Evolutionary conservation across 2,329 filamentous ascomycete genomes (phyloP), one percentile per base, ranked within the genome.

Genomic region (Drechslerella dactyloides): DNA sequence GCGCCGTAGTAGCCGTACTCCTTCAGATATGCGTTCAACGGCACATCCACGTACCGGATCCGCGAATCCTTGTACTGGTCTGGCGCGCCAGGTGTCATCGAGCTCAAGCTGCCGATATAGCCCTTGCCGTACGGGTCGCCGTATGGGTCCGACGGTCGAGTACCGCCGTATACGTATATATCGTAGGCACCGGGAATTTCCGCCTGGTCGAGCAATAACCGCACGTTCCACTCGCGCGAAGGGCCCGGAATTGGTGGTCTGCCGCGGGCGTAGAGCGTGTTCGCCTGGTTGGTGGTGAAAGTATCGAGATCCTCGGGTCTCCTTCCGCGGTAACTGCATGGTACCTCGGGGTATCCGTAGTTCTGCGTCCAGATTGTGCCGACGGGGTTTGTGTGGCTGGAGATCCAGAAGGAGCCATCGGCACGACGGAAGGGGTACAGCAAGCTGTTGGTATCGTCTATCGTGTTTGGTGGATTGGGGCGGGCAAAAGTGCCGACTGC

Each of bases 181-280:
- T 68, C 37, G 46, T 66, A 69, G 46, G 56, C 57, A n/a, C 73
- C 74, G 19, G 52, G 10, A 35, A 76, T 63, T 42, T 76, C 75
- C 17, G 69, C 62, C 48, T 73, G 65, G 35, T 76, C 75, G 51
- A 73, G 69, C 48, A 73, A 66, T 13, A 76, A 17, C 55, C 73
- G 68, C 57, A 73, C 73, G 42, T 75, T 70, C 75, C 75, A 76
- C 61, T 75, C 75, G 51, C 60, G 68, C 30, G 42, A 54, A 27
- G 54, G 51, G 21, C 54, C 66, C 42, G 66, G 58, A 42, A 63
- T 55, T n/a, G 61, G 44, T 21, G 33, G 44, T 19, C 68, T 48
- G 35, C 60, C 55, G 40, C 58, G 52, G 30, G 65, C 69, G 23
- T 76, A 76, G 13, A 73, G 60, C 3, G 62, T 68, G 37, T 76